Conservation (phyloP, 805 yeast species). For the Starmerella bombi region DNA sequence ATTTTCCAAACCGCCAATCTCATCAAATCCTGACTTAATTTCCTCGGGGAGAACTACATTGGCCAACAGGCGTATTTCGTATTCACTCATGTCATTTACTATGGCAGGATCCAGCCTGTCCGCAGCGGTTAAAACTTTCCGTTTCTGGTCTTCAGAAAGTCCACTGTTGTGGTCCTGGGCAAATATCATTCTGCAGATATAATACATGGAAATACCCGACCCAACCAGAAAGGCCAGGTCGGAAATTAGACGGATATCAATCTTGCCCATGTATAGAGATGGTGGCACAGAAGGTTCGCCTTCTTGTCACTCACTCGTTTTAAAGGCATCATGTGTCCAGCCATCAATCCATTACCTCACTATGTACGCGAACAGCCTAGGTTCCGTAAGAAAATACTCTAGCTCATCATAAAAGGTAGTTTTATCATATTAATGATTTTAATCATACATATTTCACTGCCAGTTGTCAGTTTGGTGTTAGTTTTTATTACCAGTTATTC, state of each 20-base stretch:
- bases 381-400: no score
- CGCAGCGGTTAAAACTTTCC: slow-evolving; percentile 43
- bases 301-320: no score
- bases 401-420: no score
- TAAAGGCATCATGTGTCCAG: no score
- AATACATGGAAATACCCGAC: slow-evolving; percentile 59
- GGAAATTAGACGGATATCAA: slow-evolving; percentile 24
- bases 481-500: no score
- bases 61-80: slow-evolving; percentile 66
- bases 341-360: no score
- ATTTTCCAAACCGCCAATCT: slow-evolving; percentile 77
- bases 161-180: slow-evolving; percentile 29
- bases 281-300: no score
- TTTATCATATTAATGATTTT: no score
- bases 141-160: slow-evolving; percentile 46
- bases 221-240: slow-evolving; percentile 43
- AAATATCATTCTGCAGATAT: slow-evolving; percentile 37
- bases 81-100: slow-evolving; percentile 44
- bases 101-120: slow-evolving; percentile 53
- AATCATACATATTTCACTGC: no score
- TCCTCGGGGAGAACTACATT: slow-evolving; percentile 77
- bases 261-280: slow-evolving; percentile 1
- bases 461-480: no score
- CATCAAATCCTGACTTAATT: slow-evolving; percentile 59
- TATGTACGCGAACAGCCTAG: no score